Evolutionary conservation across 257 asterid genomes (phyloP).

Genomic region (Rhazya stricta): DNA sequence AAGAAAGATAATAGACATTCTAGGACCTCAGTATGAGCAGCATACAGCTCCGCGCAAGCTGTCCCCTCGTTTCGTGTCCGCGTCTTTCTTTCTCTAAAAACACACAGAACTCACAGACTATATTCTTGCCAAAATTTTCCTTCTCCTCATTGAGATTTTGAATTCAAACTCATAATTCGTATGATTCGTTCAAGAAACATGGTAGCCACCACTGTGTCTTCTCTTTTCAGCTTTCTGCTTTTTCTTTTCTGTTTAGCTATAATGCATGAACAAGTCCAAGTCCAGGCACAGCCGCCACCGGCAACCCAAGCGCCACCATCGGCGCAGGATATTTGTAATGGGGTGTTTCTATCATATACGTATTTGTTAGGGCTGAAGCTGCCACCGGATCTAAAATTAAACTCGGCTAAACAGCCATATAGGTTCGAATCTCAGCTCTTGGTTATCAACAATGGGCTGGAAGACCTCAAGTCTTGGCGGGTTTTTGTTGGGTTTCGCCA

Average conservation of each 20-base stretch:
- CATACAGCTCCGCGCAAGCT: conserved; percentile 54
- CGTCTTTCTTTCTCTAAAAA: conserved; percentile 28
- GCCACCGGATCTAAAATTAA: conserved; percentile 44
- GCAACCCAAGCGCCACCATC: conserved; percentile 32
- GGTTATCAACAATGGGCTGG: conserved; percentile 62
- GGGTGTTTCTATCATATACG: conserved; percentile 52
- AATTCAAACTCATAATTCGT: conserved; percentile 20
- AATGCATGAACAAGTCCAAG: conserved; percentile 11
- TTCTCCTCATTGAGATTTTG: conserved; percentile 19
- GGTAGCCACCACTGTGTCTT: conserved; percentile 22
- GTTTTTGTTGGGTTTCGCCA: conserved; percentile 78
- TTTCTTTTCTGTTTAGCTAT: conserved; percentile 11
- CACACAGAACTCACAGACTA: conserved; percentile 6
- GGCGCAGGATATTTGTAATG: conserved; percentile 55
- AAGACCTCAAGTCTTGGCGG: conserved; percentile 73
- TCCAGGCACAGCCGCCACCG: conserved; percentile 31
- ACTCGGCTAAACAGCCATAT: conserved; percentile 50
- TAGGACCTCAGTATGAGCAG: background rate
- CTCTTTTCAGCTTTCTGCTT: conserved; percentile 12
- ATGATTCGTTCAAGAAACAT: conserved; percentile 24
- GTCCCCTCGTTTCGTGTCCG: conserved; percentile 41
- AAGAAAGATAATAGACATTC: background rate
- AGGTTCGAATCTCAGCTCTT: conserved; percentile 60
- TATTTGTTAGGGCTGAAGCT: conserved; percentile 38
- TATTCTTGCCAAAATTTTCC: conserved; percentile 1